These are phyloP conservation scores for Aureobasidium sp. DNA, from an alignment of 2,329 filamentous ascomycete species.

Conservation along the genomic window DNA sequence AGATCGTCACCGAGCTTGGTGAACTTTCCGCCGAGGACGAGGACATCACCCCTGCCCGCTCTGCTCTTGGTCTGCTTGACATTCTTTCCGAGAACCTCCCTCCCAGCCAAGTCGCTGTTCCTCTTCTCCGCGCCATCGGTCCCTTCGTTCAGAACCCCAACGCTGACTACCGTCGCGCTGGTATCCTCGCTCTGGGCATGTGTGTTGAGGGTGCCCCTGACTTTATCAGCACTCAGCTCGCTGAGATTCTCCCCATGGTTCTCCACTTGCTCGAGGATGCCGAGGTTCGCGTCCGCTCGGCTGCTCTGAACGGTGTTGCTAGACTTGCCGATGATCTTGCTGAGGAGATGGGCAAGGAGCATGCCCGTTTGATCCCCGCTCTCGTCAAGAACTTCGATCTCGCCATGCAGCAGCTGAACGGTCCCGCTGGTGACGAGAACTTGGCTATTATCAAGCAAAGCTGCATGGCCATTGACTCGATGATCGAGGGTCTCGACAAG, in stretches of 20 bases:
- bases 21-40: constrained; percentile 67
- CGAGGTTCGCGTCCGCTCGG: constrained; percentile 77
- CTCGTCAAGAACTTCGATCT: constrained; percentile 84
- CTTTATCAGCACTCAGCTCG: constrained; percentile 90
- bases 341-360: constrained; percentile 80
- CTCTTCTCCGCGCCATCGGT: constrained; percentile 78
- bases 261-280: constrained; percentile 75
- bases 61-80: constrained; percentile 80
- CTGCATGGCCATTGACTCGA: constrained; percentile 82
- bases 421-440: constrained; percentile 62
- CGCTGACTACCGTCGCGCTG: constrained; percentile 76
- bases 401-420: constrained; percentile 59
- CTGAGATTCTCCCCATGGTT: constrained; percentile 76
- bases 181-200: constrained; percentile 85
- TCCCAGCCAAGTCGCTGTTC: constrained; percentile 88
- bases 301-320: constrained; percentile 79
- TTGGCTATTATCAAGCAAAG: constrained; percentile 82
- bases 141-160: constrained; percentile 69
- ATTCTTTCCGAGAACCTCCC: constrained; percentile 82
- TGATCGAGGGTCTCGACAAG: constrained; percentile 77
- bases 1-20: constrained; percentile 84
- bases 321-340: constrained; percentile 88
- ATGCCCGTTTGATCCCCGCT: constrained; percentile 74
- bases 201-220: constrained; percentile 95
- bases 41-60: constrained; percentile 75